phyloP scores from a whole-genome alignment of 345 rosid genomes.

The Sisymbrium irio region DNA sequence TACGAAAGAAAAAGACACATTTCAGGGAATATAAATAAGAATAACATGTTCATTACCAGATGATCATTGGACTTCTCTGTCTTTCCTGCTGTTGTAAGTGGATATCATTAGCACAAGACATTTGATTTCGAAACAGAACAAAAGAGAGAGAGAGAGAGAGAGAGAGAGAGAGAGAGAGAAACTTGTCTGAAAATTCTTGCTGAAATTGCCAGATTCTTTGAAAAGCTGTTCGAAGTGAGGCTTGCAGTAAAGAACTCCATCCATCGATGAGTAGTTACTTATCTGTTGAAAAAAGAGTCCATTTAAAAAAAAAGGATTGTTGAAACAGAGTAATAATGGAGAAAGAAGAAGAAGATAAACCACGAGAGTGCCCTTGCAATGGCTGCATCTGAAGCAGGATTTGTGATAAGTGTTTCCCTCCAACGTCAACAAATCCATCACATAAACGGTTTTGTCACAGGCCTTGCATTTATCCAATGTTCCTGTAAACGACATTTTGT shows the following conservation, averaged over 20 bases:
- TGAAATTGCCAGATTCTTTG: constrained; percentile 93
- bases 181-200: constrained; percentile 58
- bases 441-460: constrained; percentile 89
- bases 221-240: constrained; percentile 93
- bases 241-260: constrained; percentile 94
- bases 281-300: constrained; percentile 44
- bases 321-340: constrained; percentile 6
- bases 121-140: neutral
- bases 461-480: constrained; percentile 98
- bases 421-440: constrained; percentile 75
- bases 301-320: neutral
- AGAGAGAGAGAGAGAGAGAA: neutral
- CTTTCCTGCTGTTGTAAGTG: constrained; percentile 41
- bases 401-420: constrained; percentile 94
- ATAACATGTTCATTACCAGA: constrained; percentile 41
- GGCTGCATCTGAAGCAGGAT: constrained; percentile 86
- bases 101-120: neutral
- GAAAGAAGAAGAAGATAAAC: constrained; percentile 35
- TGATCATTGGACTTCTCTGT: constrained; percentile 53
- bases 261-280: constrained; percentile 95
- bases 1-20: neutral
- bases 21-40: neutral
- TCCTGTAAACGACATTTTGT: constrained; percentile 80
- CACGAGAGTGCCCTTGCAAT: constrained; percentile 91
- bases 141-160: neutral